Evolutionary conservation across 2,329 filamentous ascomycete species (phyloP).

Genomic region (Alternaria dauci): DNA sequence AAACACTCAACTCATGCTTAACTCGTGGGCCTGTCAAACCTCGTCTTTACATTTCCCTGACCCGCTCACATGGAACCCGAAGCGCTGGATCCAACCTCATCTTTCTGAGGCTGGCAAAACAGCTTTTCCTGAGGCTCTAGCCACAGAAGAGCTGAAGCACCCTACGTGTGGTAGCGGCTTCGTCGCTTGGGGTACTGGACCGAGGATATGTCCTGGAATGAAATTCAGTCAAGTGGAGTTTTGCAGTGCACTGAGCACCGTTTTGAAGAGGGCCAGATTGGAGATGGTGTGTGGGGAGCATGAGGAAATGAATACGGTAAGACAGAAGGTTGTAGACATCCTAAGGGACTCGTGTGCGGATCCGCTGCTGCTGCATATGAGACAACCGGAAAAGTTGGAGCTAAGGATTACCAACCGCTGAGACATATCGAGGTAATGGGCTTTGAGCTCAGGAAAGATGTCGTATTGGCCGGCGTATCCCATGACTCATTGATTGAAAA

Average conservation of each 20-base stretch:
- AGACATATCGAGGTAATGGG: neutral
- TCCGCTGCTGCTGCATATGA: constrained; percentile 23
- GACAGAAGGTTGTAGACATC: constrained; percentile 10
- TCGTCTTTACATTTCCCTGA: constrained; percentile 36
- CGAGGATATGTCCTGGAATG: constrained; percentile 61
- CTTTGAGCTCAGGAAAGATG: neutral
- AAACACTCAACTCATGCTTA: constrained; percentile 25
- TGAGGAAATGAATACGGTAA: constrained; percentile 3
- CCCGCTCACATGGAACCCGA: constrained; percentile 40
- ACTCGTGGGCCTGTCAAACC: constrained; percentile 38
- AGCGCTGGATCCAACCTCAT: constrained; percentile 42
- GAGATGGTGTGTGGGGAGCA: constrained; percentile 1
- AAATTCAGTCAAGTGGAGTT: constrained; percentile 67
- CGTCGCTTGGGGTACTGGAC: constrained; percentile 60
- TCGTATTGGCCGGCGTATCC: neutral
- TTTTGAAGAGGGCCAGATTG: constrained; percentile 22
- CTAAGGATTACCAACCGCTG: constrained; percentile 3
- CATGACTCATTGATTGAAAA: neutral
- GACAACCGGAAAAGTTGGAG: constrained; percentile 12
- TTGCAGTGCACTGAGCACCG: constrained; percentile 53
- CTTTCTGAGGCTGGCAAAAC: constrained; percentile 2
- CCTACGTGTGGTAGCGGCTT: constrained; percentile 37
- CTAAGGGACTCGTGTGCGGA: constrained; percentile 21
- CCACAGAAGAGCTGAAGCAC: constrained; percentile 15
- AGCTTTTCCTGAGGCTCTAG: neutral